phyloP scores from a whole-genome alignment of 495 filamentous ascomycete genomes.

The Chaetomidium leptoderma region DNA sequence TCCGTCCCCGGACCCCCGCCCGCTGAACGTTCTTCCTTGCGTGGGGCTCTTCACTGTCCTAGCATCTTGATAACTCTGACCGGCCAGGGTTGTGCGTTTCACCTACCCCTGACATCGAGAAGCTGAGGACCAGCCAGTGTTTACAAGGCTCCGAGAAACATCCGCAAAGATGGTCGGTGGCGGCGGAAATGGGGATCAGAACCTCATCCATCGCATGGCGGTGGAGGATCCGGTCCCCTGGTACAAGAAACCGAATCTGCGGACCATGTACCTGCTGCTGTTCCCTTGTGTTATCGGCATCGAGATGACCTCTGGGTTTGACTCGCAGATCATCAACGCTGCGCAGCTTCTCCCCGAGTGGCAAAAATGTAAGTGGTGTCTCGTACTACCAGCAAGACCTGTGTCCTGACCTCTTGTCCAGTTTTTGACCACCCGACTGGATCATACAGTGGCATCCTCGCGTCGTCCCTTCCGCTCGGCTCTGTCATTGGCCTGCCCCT shows the following conservation, averaged over 20 bases:
- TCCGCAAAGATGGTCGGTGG: slow-evolving; percentile 39
- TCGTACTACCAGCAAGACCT: not conserved
- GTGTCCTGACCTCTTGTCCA: slow-evolving; percentile 18
- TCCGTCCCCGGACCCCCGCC: not conserved
- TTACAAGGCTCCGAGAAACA: not conserved
- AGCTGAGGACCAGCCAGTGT: not conserved
- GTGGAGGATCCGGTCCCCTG: slow-evolving; percentile 53
- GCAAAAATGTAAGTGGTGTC: slow-evolving; percentile 49
- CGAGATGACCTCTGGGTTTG: slow-evolving; percentile 69
- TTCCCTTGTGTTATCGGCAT: slow-evolving; percentile 66
- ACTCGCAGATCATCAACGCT: slow-evolving; percentile 65
- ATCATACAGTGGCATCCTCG: slow-evolving; percentile 45
- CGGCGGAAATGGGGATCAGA: slow-evolving; percentile 31
- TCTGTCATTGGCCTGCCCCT: slow-evolving; percentile 53
- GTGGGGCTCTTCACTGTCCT: not conserved
- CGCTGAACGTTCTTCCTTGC: not conserved
- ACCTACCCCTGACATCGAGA: not conserved
- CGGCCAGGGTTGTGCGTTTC: not conserved
- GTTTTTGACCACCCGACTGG: slow-evolving; percentile 44
- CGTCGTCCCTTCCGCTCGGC: slow-evolving; percentile 43
- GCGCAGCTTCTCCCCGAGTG: slow-evolving; percentile 58
- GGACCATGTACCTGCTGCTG: slow-evolving; percentile 56
- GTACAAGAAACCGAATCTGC: slow-evolving; percentile 62
- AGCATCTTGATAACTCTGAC: not conserved
- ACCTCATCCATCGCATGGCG: slow-evolving; percentile 51